Evolutionary conservation across 2,329 filamentous ascomycete genomes (phyloP), one percentile per base, ranked within the genome.

Genomic region (Trichoderma asperellum): DNA sequence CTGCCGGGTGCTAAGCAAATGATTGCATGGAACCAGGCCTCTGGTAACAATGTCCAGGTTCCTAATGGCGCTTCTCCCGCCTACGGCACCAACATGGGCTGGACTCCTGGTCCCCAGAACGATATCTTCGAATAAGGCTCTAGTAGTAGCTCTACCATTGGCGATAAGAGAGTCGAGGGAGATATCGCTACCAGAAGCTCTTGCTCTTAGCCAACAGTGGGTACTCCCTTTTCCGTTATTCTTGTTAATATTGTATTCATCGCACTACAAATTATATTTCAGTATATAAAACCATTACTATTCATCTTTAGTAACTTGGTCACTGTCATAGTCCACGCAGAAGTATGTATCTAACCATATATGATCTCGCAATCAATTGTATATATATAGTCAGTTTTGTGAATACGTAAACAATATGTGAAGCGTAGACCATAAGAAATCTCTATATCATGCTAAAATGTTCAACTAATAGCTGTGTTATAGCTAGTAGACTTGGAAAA

Each of bases 1-100:
- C 77, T 83, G 16, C 68, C 75, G 29, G 83, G 83, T 0, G 80
- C 83, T 0, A 85, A 85, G 75, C 83, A 85, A 71, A 84, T 84
- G 79, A 79, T 84, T 57, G 82, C 79, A 4, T 84, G 79, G 79
- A 79, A 84, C 67, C 83, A 76, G 77, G 68, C 69, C 53, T 29
- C 74, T 14, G 76, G 76, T 14, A 77, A 78, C 71, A 77, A 78
- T 53, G 72, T 78, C 24, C 72, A 73, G 4, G 64, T 70, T 2
- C 69, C 70, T 12, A 68, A 71, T 40, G 76, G 74, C 5, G 68
- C 71, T 21, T 73, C 73, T 12, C 75, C 75, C 3, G 72, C 71
- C 3, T 78, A 77, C 57, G 76, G 74, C 63, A 43, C 53, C 32
- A 73, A 73, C 18, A 76, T 76, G 73, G 75, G 76, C 4, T 78